phyloP scores from a whole-genome alignment of 2,329 filamentous ascomycete genomes.

The Claviceps capensis region DNA sequence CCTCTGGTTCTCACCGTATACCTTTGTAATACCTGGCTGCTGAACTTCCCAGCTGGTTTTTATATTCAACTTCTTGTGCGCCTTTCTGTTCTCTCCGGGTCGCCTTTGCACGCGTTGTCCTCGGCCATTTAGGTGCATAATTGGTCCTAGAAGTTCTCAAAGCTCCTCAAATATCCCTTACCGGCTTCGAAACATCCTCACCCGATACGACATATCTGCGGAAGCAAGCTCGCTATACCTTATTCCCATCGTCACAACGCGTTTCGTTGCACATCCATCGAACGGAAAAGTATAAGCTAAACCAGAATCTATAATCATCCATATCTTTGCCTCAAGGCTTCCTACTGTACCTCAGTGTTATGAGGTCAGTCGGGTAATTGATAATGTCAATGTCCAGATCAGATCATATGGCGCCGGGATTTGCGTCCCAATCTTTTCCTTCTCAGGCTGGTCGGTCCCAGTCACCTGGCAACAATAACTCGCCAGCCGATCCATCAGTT shows the following conservation, averaged over 20 bases:
- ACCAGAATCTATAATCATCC: constrained; percentile 1
- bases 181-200: neutral
- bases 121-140: neutral
- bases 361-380: constrained; percentile 45
- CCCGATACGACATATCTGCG: neutral
- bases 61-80: constrained; percentile 2
- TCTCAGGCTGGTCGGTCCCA: constrained; percentile 54
- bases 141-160: neutral
- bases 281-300: constrained; percentile 1
- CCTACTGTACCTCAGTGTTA: constrained; percentile 5
- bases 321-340: neutral
- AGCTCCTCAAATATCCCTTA: neutral
- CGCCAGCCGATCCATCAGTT: constrained; percentile 61
- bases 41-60: constrained; percentile 9
- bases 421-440: constrained; percentile 54
- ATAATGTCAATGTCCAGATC: constrained; percentile 88
- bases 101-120: neutral
- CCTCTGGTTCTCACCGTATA: constrained; percentile 12
- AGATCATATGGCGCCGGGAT: constrained; percentile 77
- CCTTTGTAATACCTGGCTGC: constrained; percentile 22
- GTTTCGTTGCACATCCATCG: neutral
- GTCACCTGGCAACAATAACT: constrained; percentile 67
- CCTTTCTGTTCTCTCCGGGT: constrained; percentile 1
- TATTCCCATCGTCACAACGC: too few relatives aligned
- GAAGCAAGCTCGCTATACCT: neutral